Base-by-base conservation (phyloP, 1,284 basidiomycete genomes). In the Sanghuangporus baumii region DNA sequence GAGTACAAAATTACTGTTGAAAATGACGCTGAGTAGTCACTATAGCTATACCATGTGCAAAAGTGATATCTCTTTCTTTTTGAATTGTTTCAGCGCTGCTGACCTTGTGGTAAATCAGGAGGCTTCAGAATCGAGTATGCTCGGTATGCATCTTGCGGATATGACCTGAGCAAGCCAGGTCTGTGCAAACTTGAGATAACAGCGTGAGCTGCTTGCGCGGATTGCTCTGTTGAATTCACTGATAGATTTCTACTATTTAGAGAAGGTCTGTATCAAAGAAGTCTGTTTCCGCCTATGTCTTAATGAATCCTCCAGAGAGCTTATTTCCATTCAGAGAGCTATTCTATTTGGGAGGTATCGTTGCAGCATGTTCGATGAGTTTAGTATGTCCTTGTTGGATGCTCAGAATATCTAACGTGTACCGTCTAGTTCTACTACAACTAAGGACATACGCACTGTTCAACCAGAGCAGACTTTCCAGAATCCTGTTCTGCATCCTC, bases 301-400 rank as follows among this genome's bases (percentile, higher is more conserved):
- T n/a, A n/a, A 41, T 41, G 16, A 11, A 16, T 16, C 40, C 1
- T 16, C 40, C 26, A 56, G 55, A 56, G 34, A 16, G 6, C 38
- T 7, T 6, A 20, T 38, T 40, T 23, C 55, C 55, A 6, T 56
- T 56, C 23, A 40, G 12, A 14, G 55, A 20, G 37, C 2, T 56
- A 14, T 40, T 38, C 37, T 59, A 59, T 31, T n/a, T n/a, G 9
- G 46, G 43, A 8, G 57, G 43, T 6, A 50, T 50, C 11, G 57
- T 59, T 20, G 31, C 47, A n/a, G 18, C 46, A 11, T 34, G 43
- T 48, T 41, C 57, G 6, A 59, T 59, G 57, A 41, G 57, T 59
- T 31, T 6, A 18, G 47, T 50, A 16, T 47, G 2, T 5, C 9
- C 1, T 36, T 43, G 20, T 16, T 55, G 2, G 23, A 23, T 23